Conservation (phyloP, 495 filamentous ascomycete genomes). For the Barbatosphaeria neglecta region DNA sequence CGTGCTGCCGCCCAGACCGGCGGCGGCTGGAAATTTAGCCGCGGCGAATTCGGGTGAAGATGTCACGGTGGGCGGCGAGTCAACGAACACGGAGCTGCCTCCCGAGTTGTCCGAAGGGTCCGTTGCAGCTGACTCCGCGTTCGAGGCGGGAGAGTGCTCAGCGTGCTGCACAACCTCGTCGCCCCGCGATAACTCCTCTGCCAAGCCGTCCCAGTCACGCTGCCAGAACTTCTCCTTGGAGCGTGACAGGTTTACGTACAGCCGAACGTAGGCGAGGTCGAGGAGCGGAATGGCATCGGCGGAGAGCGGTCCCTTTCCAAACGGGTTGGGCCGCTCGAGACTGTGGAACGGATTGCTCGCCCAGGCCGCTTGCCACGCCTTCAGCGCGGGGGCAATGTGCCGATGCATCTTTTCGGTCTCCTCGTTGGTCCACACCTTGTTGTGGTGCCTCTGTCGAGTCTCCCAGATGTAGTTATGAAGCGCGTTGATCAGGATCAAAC, state of each 20-base stretch:
- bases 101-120: constrained; percentile 40
- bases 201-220: constrained; percentile 86
- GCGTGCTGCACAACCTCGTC: constrained; percentile 60
- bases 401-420: constrained; percentile 95
- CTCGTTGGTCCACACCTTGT: constrained; percentile 77
- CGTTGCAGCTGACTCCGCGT: constrained; percentile 34
- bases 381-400: constrained; percentile 87
- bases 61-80: constrained; percentile 42
- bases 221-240: constrained; percentile 94
- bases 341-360: constrained; percentile 77
- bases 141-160: constrained; percentile 49
- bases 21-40: constrained; percentile 17
- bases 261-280: constrained; percentile 83
- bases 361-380: constrained; percentile 95
- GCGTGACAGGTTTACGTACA: constrained; percentile 85
- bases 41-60: constrained; percentile 39
- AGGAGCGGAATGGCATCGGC: constrained; percentile 92
- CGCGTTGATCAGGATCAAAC: constrained; percentile 86
- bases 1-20: constrained; percentile 3
- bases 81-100: constrained; percentile 37
- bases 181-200: constrained; percentile 76
- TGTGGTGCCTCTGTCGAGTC: constrained; percentile 81
- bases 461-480: constrained; percentile 99
- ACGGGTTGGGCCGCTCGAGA: constrained; percentile 79
- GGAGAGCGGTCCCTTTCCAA: constrained; percentile 75